phyloP scores from a whole-genome alignment of 768 basidiomycete species.

The Naganishia friedmannii region DNA sequence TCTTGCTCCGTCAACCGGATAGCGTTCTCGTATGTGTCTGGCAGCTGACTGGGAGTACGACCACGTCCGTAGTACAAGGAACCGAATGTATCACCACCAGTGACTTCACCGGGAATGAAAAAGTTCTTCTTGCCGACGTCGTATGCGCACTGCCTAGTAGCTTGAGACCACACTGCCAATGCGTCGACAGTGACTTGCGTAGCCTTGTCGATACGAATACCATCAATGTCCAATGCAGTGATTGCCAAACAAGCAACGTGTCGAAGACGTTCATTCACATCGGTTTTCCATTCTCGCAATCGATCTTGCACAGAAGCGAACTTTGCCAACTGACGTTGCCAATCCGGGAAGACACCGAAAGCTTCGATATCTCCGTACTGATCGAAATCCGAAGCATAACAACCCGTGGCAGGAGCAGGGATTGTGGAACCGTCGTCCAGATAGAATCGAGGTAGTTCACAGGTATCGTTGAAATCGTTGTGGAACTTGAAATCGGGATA shows the following conservation, averaged over 20 bases:
- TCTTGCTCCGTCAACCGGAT: conserved; percentile 64
- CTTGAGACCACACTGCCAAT: conserved; percentile 69
- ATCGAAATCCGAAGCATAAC: conserved; percentile 80
- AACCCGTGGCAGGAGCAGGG: conserved; percentile 64
- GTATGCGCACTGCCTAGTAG: conserved; percentile 71
- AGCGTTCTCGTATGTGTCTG: conserved; percentile 66
- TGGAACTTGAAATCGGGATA: conserved; percentile 77
- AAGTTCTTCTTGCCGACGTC: conserved; percentile 78
- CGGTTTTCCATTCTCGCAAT: conserved; percentile 83
- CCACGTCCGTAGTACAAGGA: conserved; percentile 85
- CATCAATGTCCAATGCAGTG: conserved; percentile 83
- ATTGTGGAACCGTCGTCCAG: conserved; percentile 68
- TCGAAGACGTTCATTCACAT: conserved; percentile 72
- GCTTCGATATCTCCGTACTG: conserved; percentile 97
- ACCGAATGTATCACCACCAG: conserved; percentile 87
- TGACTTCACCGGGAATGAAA: conserved; percentile 87
- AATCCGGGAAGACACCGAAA: conserved; percentile 73
- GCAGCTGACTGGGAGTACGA: conserved; percentile 69
- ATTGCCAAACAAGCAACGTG: conserved; percentile 81
- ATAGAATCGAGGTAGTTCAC: conserved; percentile 76
- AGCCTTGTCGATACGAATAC: conserved; percentile 91
- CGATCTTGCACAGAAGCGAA: conserved; percentile 96
- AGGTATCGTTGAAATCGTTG: conserved; percentile 71
- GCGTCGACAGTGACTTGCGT: conserved; percentile 85
- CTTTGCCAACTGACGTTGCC: conserved; percentile 87